Evolutionary conservation across 208 protist species (phyloP).

Genomic region (Wallacemonas sp.): DNA sequence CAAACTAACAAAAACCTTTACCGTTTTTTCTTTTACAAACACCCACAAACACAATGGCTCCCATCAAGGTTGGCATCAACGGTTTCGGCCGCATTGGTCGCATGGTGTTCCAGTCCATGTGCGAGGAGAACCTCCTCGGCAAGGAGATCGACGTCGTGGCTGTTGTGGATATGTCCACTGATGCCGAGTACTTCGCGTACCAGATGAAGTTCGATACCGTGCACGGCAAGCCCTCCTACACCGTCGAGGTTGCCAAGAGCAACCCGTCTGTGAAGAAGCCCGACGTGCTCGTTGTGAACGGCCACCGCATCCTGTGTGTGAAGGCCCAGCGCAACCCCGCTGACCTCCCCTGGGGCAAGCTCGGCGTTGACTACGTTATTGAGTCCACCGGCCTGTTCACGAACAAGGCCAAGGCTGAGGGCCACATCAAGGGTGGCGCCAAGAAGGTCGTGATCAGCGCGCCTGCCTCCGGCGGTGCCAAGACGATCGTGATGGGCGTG

Average conservation of each 20-base stretch:
- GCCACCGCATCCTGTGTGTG: too few relatives aligned
- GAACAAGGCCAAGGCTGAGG: conserved; percentile 34
- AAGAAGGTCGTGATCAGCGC: conserved; percentile 99
- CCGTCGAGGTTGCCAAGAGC: too few relatives aligned
- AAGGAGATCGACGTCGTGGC: too few relatives aligned
- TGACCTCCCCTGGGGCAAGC: conserved; percentile 89
- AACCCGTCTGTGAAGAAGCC: conserved; percentile 52
- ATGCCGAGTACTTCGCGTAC: too few relatives aligned
- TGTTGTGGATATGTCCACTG: too few relatives aligned
- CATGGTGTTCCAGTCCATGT: conserved; percentile 94
- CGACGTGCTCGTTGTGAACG: too few relatives aligned
- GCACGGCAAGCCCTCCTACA: too few relatives aligned
- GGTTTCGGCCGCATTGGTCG: conserved; percentile 99
- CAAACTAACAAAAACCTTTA: neutral
- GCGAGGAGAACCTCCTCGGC: conserved; percentile 63
- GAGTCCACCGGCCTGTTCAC: conserved; percentile 98
- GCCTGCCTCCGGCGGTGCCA: conserved; percentile 96
- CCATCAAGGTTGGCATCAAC: conserved; percentile 96
- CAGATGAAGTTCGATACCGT: too few relatives aligned
- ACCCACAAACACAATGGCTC: conserved; percentile 27
- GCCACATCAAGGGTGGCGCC: conserved; percentile 93
- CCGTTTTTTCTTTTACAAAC: neutral
- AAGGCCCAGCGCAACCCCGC: conserved; percentile 83
- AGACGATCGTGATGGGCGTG: conserved; percentile 98
- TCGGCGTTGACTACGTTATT: conserved; percentile 93